phyloP scores from a whole-genome alignment of 768 basidiomycete genomes.

The Pleurotus cornucopiae region DNA sequence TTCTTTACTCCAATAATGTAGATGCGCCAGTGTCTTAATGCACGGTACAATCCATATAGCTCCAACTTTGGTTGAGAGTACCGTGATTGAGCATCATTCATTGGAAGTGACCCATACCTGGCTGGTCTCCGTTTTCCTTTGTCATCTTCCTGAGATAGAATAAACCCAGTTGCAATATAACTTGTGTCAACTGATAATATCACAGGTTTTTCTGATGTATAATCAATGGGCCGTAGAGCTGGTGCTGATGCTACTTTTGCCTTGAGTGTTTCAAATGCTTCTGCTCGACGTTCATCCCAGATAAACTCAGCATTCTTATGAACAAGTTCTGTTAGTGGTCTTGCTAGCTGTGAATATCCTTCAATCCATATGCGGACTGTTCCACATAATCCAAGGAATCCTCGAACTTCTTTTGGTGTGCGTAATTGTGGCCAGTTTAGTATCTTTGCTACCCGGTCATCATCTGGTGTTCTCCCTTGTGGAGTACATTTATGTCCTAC shows the following conservation, averaged over 20 bases:
- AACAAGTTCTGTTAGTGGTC: constrained; percentile 15
- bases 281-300: constrained; percentile 17
- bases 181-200: constrained; percentile 28
- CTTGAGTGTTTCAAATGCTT: constrained; percentile 18
- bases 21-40: constrained; percentile 17
- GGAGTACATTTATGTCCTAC: constrained; percentile 27
- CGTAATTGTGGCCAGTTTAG: constrained; percentile 9
- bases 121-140: constrained; percentile 17
- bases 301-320: constrained; percentile 17
- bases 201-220: constrained; percentile 17
- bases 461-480: constrained; percentile 23
- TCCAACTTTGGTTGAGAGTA: constrained; percentile 33
- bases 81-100: constrained; percentile 20
- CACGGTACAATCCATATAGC: constrained; percentile 26
- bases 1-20: constrained; percentile 17
- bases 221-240: constrained; percentile 25
- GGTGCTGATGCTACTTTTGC: constrained; percentile 11
- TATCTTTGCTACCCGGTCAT: constrained; percentile 18
- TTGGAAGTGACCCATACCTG: constrained; percentile 24
- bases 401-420: constrained; percentile 13
- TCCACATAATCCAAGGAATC: constrained; percentile 20
- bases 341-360: constrained; percentile 10
- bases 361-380: constrained; percentile 18
- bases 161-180: constrained; percentile 21
- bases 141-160: constrained; percentile 25